Conservation (phyloP, 768 basidiomycete genomes). For the Gautieria morchelliformis region DNA sequence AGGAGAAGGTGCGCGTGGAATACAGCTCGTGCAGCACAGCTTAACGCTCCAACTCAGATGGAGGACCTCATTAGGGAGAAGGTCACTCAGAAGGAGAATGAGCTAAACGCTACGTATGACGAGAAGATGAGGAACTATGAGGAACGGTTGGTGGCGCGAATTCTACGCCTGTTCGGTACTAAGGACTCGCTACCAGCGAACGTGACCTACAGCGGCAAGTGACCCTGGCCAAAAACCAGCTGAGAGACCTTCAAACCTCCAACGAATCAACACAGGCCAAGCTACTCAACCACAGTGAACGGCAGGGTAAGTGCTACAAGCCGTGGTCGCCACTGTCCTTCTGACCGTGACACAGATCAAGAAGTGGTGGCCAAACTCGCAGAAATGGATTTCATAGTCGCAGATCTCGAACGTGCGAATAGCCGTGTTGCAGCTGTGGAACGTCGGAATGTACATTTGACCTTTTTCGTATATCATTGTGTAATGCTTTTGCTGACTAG, state of each 20-base stretch:
- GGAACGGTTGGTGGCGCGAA: constrained; percentile 55
- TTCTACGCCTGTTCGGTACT: background rate
- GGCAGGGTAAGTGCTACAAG: constrained; percentile 53
- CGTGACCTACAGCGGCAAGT: constrained; percentile 91
- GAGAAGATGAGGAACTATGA: constrained; percentile 94
- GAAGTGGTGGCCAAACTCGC: constrained; percentile 84
- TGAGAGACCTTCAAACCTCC: constrained; percentile 81
- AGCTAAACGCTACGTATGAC: constrained; percentile 93
- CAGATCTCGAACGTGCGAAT: constrained; percentile 92
- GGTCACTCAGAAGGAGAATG: constrained; percentile 88
- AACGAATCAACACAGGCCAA: constrained; percentile 92
- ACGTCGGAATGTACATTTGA: constrained; percentile 67
- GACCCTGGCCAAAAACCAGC: constrained; percentile 75
- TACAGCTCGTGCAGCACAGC: background rate
- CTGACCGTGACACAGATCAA: constrained; percentile 50
- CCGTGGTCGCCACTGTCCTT: background rate
- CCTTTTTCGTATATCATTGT: background rate
- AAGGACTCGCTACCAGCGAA: constrained; percentile 52
- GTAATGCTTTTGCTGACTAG: background rate
- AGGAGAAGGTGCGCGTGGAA: constrained; percentile 54
- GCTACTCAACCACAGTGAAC: constrained; percentile 81
- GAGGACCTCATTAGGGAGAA: constrained; percentile 86
- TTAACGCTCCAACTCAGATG: constrained; percentile 49
- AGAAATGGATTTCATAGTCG: constrained; percentile 91
- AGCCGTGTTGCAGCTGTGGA: constrained; percentile 87